Base-by-base conservation (phyloP, 1,139 yeast species). In the Sporopachydermia cereana region DNA sequence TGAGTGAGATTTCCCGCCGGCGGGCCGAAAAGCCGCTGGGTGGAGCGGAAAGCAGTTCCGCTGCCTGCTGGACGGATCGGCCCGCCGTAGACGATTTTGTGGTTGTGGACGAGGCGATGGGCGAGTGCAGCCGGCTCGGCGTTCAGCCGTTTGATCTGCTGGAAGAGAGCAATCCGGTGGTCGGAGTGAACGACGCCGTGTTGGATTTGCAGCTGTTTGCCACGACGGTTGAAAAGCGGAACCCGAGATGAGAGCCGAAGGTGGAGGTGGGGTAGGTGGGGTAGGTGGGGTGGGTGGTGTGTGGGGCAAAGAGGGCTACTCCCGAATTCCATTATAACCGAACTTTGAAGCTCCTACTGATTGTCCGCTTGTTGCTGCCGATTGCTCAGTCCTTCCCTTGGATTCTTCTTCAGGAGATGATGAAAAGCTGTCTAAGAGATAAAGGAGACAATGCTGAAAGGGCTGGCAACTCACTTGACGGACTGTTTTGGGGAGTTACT, bases 151-250 rank as follows among this genome's bases (percentile, higher is more conserved):
- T 79, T 61, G 91, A 83, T 54, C 61, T 84, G 46, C 67, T 84
- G 45, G 93, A 84, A 56, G 89, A 82, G 51, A 69, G 84, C 1
- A 73, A 74, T 49, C 68, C 74, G 0, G 63, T 67, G 1, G 62
- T 77, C 51, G 63, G 68, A 2, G 47, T 63, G 36, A 84, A 84
- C 57, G 88, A 81, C 53, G 78, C 80, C 1, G 77, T 88, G 24
- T 61, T 84, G 22, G 83, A 82, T 55, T 63, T 88, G 46, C 80
- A 83, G 50, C 64, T 82, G 48, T 86, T 89, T 58, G 91, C 83
- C 53, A 80, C 91, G 1, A 76, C 79, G 44, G 68, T 77, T 14
- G 85, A 85, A 42, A 74, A 70, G 51, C 80, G 77, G 54, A 84
- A 84, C 53, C 89, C 88, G 29, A 25, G 29, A 25, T 25, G 14